Evolutionary conservation across 2,329 filamentous ascomycete species (phyloP).

Genomic region (Lecanoromycetidae sp.): DNA sequence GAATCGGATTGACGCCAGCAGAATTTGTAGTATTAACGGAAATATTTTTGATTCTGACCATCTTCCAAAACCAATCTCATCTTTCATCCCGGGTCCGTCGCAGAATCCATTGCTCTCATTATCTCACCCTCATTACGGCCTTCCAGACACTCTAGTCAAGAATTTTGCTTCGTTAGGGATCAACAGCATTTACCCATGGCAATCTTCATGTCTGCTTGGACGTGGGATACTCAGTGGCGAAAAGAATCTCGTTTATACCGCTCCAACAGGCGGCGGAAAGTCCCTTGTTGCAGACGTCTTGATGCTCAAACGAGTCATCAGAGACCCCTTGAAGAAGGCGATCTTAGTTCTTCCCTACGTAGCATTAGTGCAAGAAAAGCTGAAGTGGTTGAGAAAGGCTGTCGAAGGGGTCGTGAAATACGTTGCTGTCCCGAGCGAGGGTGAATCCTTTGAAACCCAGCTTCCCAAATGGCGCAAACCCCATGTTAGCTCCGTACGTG

Average conservation of each 20-base stretch:
- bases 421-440: slow-evolving; percentile 25
- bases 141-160: slow-evolving; percentile 47
- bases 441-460: slow-evolving; percentile 27
- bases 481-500: slow-evolving; percentile 44
- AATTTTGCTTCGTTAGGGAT: slow-evolving; percentile 60
- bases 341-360: slow-evolving; percentile 66
- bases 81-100: slow-evolving; percentile 25
- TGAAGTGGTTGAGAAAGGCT: slow-evolving; percentile 58
- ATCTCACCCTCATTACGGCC: slow-evolving; percentile 49
- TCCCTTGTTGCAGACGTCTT: slow-evolving; percentile 61
- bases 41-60: neutral
- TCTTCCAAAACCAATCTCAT: neutral
- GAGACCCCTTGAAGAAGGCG: slow-evolving; percentile 52
- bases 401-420: slow-evolving; percentile 46
- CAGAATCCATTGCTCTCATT: slow-evolving; percentile 44
- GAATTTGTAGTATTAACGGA: slow-evolving; percentile 6
- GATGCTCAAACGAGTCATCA: slow-evolving; percentile 60
- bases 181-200: slow-evolving; percentile 64
- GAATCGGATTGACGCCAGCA: slow-evolving; percentile 10
- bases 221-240: slow-evolving; percentile 53
- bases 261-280: slow-evolving; percentile 67
- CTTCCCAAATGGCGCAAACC: slow-evolving; percentile 41
- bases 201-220: slow-evolving; percentile 59
- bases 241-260: slow-evolving; percentile 65
- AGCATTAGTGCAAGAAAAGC: slow-evolving; percentile 67